A percentile compares a stretch with the other conserved stretches of the same genome.
Conservation (phyloP, 805 yeast species). For the baker's yeast (Saccharomyces cerevisiae) region DNA sequence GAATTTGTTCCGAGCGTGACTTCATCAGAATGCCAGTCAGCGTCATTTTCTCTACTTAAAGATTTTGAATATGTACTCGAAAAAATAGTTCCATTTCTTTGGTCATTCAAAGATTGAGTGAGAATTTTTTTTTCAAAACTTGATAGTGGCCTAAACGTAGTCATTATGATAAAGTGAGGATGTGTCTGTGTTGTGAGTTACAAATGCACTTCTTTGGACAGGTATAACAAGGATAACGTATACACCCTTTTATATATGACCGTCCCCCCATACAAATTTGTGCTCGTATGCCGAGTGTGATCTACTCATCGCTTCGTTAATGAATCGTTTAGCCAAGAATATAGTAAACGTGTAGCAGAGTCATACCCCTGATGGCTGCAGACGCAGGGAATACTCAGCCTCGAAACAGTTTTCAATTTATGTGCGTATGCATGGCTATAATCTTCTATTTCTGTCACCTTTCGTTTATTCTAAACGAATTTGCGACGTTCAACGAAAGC, state of each 20-base stretch:
- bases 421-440: neutral
- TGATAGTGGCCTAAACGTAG: conserved; percentile 17
- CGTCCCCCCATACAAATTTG: neutral
- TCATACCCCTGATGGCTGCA: neutral
- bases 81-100: conserved; percentile 24
- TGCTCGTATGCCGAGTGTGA: neutral
- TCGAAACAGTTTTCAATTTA: neutral
- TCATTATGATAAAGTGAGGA: neutral
- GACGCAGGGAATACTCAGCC: neutral
- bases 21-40: conserved; percentile 15
- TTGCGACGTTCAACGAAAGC: neutral
- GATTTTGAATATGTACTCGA: conserved; percentile 13
- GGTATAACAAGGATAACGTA: neutral
- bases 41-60: neutral
- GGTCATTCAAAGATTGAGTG: conserved; percentile 15
- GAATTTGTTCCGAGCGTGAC: conserved; percentile 16
- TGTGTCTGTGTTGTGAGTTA: neutral
- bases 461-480: neutral
- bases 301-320: neutral
- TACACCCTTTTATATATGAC: neutral
- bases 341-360: neutral
- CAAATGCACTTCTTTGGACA: too few relatives aligned
- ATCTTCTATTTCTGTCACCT: neutral
- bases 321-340: neutral
- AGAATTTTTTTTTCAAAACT: conserved; percentile 22